Conservation (phyloP, 2,329 filamentous ascomycete species). For the Colletotrichum orchidophilum region DNA sequence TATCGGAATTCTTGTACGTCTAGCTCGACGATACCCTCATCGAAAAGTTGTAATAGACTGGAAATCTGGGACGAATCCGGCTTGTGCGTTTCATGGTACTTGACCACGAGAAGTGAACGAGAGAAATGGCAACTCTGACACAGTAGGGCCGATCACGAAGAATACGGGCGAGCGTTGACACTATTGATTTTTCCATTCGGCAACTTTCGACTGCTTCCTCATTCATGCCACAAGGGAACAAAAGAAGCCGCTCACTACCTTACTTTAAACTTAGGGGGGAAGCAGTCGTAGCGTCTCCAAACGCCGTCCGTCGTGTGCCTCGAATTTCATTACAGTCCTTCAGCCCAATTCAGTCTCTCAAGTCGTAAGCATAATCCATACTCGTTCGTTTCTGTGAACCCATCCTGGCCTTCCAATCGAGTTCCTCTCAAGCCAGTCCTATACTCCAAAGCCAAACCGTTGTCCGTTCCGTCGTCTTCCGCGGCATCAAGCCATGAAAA, state of each 20-base stretch:
- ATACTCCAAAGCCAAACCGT: not conserved
- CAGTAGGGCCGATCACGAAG: not conserved
- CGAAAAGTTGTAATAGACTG: not conserved
- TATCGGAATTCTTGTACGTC: not conserved
- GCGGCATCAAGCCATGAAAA: not conserved
- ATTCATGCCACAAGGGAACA: not conserved
- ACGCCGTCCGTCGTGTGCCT: too few species aligned
- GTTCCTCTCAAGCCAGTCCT: slow-evolving; percentile 2
- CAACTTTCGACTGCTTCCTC: not conserved
- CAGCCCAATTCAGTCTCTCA: not conserved
- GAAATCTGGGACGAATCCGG: not conserved
- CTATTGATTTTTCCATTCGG: not conserved
- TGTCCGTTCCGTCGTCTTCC: not conserved
- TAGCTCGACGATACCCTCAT: slow-evolving; percentile 17
- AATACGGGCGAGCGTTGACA: not conserved
- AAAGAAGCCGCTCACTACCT: too few species aligned
- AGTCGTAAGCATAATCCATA: not conserved
- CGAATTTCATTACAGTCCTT: too few species aligned
- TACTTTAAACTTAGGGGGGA: too few species aligned
- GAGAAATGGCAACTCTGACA: not conserved
- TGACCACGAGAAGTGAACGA: not conserved
- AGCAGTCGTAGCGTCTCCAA: not conserved
- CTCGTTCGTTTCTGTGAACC: not conserved
- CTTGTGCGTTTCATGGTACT: not conserved
- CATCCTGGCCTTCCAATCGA: slow-evolving; percentile 1